Base-by-base conservation (phyloP, 148 eudicot species). In the Chenopodium formosanum region DNA sequence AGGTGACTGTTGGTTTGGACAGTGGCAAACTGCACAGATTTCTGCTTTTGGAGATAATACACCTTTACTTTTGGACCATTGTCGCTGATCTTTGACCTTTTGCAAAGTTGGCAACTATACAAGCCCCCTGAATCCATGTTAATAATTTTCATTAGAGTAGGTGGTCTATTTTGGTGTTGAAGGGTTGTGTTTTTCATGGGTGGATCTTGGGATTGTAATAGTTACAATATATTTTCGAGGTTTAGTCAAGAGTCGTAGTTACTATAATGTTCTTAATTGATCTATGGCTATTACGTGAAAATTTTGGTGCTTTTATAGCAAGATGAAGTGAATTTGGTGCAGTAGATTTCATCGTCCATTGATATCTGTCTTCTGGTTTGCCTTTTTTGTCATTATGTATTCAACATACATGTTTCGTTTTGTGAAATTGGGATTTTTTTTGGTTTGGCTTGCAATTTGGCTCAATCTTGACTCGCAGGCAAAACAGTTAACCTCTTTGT, bases 1-100 rank as follows among this genome's bases (percentile, higher is more conserved):
- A 70, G 86, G 68, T 32, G 52, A 80, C 75, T 78, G 82, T 81
- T 63, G 84, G 85, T 78, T 81, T 66, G 80, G 90, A 81, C 78
- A 79, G 77, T 82, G 86, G 87, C 85, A 50, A 77, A 67, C 81
- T 58, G 82, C 85, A 46, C 70, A 76, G 63, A 74, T 64, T 79
- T 78, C 86, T 79, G 81, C 78, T 73, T 84, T 84, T 82, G 83
- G 77, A 78, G 85, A 88, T 46, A 50, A 47, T 50, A 63, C 25
- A 34, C 44, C 56, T 77, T 64, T 78, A 34, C 48, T 77, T 72
- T 37, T 66, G 66, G 75, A 40, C 73, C 47, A 66, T 84, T 65
- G 78, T 84, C 83, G 72, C 80, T 70, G 67, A 10, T 70, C 70
- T 71, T 64, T 71, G 20, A 70, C 65, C 32, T 44, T 79, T 77